phyloP scores from a whole-genome alignment of 2,329 filamentous ascomycete species.

The Colletotrichum gigasporum region DNA sequence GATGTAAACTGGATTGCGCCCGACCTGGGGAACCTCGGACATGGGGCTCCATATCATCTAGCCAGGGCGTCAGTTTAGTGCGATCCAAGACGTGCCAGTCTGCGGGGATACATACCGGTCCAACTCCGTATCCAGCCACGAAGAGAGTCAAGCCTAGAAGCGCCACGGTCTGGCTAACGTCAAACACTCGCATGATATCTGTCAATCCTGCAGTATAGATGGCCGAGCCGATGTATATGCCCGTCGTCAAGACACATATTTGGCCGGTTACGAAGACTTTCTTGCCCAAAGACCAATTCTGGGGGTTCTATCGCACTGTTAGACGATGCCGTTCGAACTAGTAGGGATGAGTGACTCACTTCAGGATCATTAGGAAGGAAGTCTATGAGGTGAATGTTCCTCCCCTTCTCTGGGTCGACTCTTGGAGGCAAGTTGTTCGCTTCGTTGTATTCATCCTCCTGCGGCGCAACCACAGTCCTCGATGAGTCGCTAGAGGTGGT shows the following conservation, averaged over 20 bases:
- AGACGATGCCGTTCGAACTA: too few relatives aligned
- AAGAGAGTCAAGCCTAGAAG: conserved; percentile 19
- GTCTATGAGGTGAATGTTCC: not conserved
- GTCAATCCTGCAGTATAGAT: conserved; percentile 17
- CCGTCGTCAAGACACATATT: conserved; percentile 1
- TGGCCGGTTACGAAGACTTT: conserved; percentile 16
- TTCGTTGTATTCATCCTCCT: not conserved
- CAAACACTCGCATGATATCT: conserved; percentile 14
- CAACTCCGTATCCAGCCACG: conserved; percentile 23
- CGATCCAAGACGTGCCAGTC: not conserved
- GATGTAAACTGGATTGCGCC: conserved; percentile 28
- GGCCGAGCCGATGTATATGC: conserved; percentile 24
- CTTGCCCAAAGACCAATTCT: conserved; percentile 2
- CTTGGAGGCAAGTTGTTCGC: not conserved
- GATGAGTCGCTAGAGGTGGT: not conserved
- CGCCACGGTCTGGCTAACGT: conserved; percentile 7
- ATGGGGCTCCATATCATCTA: conserved; percentile 27
- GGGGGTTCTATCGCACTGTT: not conserved
- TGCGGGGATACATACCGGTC: not conserved
- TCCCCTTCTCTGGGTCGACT: not conserved
- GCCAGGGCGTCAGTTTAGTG: not conserved
- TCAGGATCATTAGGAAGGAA: conserved; percentile 21
- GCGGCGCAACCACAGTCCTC: not conserved
- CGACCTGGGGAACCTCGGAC: conserved; percentile 23
- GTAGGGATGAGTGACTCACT: not conserved